Evolutionary conservation across 2,329 filamentous ascomycete genomes (phyloP).

Genomic region (Gaeumannomyces sp.): DNA sequence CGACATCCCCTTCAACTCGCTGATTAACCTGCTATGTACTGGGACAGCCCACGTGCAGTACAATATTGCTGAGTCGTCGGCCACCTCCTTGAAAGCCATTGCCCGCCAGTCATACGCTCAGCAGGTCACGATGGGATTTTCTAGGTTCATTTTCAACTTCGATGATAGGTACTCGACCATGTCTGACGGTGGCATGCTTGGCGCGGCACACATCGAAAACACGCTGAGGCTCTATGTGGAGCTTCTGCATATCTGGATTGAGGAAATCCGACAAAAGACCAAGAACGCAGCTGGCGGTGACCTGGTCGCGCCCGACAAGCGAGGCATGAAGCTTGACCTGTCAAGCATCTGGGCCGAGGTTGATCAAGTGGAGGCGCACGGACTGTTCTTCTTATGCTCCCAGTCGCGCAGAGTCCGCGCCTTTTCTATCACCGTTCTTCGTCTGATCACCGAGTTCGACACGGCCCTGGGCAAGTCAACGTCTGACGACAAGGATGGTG

Average conservation of each 20-base stretch:
- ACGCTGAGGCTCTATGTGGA: slow-evolving; percentile 91
- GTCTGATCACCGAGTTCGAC: slow-evolving; percentile 91
- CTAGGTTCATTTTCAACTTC: slow-evolving; percentile 97
- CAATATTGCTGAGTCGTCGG: slow-evolving; percentile 87
- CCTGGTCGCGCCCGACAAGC: slow-evolving; percentile 49
- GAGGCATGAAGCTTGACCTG: slow-evolving; percentile 73
- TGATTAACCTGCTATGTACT: slow-evolving; percentile 93
- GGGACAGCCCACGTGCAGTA: slow-evolving; percentile 92
- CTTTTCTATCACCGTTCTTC: slow-evolving; percentile 87
- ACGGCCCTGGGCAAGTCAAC: slow-evolving; percentile 69
- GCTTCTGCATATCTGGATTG: slow-evolving; percentile 92
- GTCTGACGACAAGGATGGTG: slow-evolving; percentile 47
- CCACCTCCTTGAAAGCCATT: slow-evolving; percentile 90
- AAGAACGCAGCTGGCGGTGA: slow-evolving; percentile 61
- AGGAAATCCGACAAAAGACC: slow-evolving; percentile 85
- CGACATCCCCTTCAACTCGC: slow-evolving; percentile 84
- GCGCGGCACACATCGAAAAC: slow-evolving; percentile 88
- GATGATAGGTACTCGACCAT: slow-evolving; percentile 96
- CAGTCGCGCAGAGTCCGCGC: slow-evolving; percentile 84
- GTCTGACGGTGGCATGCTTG: slow-evolving; percentile 95
- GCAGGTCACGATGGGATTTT: slow-evolving; percentile 93
- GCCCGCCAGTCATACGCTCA: slow-evolving; percentile 89
- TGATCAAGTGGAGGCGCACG: slow-evolving; percentile 94
- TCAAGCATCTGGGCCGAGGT: slow-evolving; percentile 89
- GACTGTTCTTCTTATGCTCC: slow-evolving; percentile 93